These are phyloP conservation scores for Musa schizocarpa DNA, from an alignment of 176 grass and related monocot species.

Conservation along the genomic window DNA sequence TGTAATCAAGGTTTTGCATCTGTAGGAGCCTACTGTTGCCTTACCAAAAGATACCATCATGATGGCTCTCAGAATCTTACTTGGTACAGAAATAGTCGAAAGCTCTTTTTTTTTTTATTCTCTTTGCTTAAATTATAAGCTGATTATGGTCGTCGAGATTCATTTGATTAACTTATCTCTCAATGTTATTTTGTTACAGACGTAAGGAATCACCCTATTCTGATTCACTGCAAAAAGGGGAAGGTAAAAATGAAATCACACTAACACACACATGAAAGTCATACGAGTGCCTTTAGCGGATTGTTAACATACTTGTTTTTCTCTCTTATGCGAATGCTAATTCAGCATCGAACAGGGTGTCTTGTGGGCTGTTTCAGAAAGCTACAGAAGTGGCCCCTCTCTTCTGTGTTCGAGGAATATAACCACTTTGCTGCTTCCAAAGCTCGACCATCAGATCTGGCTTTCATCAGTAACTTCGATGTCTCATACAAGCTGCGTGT, in stretches of 20 bases:
- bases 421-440: slow-evolving; percentile 34
- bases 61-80: slow-evolving; percentile 49
- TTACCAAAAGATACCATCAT: slow-evolving; percentile 55
- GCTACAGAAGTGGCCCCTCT: slow-evolving; percentile 49
- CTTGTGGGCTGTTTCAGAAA: slow-evolving; percentile 56
- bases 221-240: slow-evolving; percentile 69
- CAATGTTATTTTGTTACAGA: slow-evolving; percentile 28
- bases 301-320: neutral
- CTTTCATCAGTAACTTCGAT: slow-evolving; percentile 49
- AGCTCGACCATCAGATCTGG: slow-evolving; percentile 33
- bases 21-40: slow-evolving; percentile 40
- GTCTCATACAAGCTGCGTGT: slow-evolving; percentile 37
- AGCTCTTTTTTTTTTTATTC: neutral
- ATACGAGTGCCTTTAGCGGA: neutral
- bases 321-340: neutral
- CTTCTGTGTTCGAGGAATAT: slow-evolving; percentile 65
- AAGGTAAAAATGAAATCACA: slow-evolving; percentile 34
- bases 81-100: slow-evolving; percentile 41
- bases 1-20: slow-evolving; percentile 13
- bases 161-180: slow-evolving; percentile 17
- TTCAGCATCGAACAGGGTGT: slow-evolving; percentile 53
- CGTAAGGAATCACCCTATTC: slow-evolving; percentile 57
- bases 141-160: neutral
- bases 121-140: neutral
- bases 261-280: neutral